phyloP scores from a whole-genome alignment of 805 yeast species.

The Tetrapisispora arboricola region DNA sequence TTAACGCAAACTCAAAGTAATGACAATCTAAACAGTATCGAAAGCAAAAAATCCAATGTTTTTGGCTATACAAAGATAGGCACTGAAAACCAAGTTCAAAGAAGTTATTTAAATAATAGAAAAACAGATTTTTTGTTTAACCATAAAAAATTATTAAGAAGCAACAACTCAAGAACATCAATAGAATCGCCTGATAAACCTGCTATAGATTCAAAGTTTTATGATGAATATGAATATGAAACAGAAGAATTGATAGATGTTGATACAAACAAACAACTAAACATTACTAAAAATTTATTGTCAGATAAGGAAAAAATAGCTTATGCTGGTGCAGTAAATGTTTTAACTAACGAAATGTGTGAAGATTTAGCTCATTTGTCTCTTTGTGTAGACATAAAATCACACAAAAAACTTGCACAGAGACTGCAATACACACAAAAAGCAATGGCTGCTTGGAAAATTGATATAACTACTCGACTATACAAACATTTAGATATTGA shows the following conservation, averaged over 20 bases:
- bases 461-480: conserved; percentile 55
- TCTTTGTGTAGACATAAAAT: conserved; percentile 38
- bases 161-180: conserved; percentile 11
- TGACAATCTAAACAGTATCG: neutral
- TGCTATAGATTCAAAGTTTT: conserved; percentile 27
- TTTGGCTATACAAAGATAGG: conserved; percentile 82
- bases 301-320: conserved; percentile 83
- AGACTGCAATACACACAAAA: conserved; percentile 59
- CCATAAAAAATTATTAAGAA: conserved; percentile 22
- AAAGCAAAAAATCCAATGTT: conserved; percentile 5
- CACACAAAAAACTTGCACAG: conserved; percentile 41
- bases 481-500: conserved; percentile 72
- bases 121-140: conserved; percentile 48
- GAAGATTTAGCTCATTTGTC: conserved; percentile 57
- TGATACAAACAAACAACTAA: conserved; percentile 42
- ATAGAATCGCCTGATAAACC: conserved; percentile 5
- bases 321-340: conserved; percentile 74
- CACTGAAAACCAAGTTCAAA: conserved; percentile 74
- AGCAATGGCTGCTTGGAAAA: conserved; percentile 77
- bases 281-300: conserved; percentile 70
- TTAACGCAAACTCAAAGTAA: conserved; percentile 1
- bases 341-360: conserved; percentile 72
- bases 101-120: conserved; percentile 45
- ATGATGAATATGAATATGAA: conserved; percentile 34
- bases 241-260: conserved; percentile 27